phyloP scores from a whole-genome alignment of 2,329 filamentous ascomycete genomes.

The Xylariales sp. region DNA sequence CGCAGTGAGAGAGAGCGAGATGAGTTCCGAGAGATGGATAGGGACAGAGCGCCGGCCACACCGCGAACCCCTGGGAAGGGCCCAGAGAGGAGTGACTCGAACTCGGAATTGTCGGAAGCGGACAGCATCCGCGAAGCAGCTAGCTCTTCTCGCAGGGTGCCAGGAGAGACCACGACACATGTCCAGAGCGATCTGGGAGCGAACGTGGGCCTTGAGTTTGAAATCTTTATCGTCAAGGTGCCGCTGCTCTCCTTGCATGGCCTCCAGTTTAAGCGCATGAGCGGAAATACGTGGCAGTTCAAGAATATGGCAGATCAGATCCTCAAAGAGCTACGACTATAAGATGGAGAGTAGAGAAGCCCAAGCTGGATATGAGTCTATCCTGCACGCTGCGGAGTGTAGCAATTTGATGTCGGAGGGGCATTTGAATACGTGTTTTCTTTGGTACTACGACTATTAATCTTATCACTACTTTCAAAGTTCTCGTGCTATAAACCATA shows the following conservation, averaged over 20 bases:
- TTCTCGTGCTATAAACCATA: too few species aligned
- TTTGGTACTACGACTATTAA: too few species aligned
- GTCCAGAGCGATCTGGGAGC: constrained; percentile 86
- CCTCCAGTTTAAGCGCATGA: constrained; percentile 96
- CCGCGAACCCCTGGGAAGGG: constrained; percentile 39
- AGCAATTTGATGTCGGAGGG: too few species aligned
- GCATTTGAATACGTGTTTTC: too few species aligned
- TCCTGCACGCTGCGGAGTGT: too few species aligned
- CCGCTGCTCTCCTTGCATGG: constrained; percentile 88
- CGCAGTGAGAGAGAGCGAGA: constrained; percentile 63
- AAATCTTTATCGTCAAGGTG: constrained; percentile 97
- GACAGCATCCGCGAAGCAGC: constrained; percentile 60
- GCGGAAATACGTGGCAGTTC: constrained; percentile 96
- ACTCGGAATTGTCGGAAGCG: constrained; percentile 75
- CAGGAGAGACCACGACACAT: constrained; percentile 86
- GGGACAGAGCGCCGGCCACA: constrained; percentile 44
- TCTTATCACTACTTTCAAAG: too few species aligned
- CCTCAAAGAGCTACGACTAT: constrained; percentile 78
- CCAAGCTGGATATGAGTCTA: too few species aligned
- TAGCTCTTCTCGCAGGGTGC: constrained; percentile 52
- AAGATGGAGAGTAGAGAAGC: too few species aligned
- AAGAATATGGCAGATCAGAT: constrained; percentile 98
- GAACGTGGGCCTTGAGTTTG: constrained; percentile 82
- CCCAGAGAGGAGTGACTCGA: constrained; percentile 72
- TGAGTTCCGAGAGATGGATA: constrained; percentile 62